Percentiles rank a stretch among this genome's conserved stretches.
Conservation (phyloP, 164 flowering plant species). For the Nelumbo lutea region DNA sequence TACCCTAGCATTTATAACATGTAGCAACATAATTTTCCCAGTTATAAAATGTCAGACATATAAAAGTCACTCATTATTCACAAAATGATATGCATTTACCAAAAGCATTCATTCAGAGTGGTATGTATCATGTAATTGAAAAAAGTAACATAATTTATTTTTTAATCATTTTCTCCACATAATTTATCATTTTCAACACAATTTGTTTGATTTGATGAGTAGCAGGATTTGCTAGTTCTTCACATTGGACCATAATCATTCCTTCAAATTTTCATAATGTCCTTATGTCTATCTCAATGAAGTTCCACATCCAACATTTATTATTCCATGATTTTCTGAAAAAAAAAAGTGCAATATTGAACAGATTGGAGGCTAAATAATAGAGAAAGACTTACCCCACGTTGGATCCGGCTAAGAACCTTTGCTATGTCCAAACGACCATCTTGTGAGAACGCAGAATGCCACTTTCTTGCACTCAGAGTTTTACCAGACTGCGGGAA, state of each 20-base stretch:
- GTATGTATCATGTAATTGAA: not conserved
- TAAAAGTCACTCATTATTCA: no score
- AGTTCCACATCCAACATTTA: not conserved
- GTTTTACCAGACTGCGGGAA: constrained; percentile 68
- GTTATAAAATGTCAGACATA: not conserved
- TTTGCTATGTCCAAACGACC: constrained; percentile 82
- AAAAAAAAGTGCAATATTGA: not conserved
- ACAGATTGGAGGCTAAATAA: not conserved
- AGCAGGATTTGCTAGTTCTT: not conserved
- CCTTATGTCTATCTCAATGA: no score
- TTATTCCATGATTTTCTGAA: not conserved
- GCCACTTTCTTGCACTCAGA: constrained; percentile 82
- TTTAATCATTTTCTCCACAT: no score
- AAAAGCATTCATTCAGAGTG: no score
- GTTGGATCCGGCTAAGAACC: constrained; percentile 76
- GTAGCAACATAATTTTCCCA: no score
- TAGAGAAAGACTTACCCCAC: constrained; percentile 55
- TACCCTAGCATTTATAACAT: no score
- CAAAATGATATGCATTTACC: no score
- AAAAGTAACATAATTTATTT: not conserved
- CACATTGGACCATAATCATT: not conserved
- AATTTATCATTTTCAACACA: not conserved
- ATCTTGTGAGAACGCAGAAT: constrained; percentile 65
- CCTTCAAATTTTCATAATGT: not conserved
- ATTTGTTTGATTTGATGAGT: not conserved